Conservation (phyloP, 768 basidiomycete genomes). For the Podaxis pistillaris region DNA sequence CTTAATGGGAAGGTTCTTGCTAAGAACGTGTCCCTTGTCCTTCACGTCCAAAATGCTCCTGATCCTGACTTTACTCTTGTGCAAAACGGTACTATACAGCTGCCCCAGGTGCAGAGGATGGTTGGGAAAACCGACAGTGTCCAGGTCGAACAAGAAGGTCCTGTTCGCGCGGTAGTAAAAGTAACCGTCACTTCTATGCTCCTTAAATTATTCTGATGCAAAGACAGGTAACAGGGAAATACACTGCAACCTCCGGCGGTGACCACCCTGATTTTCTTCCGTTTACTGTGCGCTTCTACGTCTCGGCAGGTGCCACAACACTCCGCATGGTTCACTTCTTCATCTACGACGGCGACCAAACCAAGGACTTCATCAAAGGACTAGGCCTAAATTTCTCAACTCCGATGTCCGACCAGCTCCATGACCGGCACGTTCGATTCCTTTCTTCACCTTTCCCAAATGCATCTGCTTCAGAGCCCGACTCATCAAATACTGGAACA, state of each 20-base stretch:
- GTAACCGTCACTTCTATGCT: conserved; percentile 12
- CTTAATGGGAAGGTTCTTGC: conserved; percentile 28
- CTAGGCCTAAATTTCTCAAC: conserved; percentile 33
- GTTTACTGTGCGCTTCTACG: conserved; percentile 35
- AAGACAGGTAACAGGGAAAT: conserved; percentile 32
- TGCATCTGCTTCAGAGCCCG: conserved; percentile 12
- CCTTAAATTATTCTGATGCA: not conserved
- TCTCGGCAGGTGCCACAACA: conserved; percentile 31
- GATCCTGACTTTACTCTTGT: conserved; percentile 27
- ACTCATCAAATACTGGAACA: not conserved
- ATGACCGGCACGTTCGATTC: conserved; percentile 36
- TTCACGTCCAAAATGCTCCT: conserved; percentile 32
- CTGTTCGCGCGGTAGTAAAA: conserved; percentile 37
- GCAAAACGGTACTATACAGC: conserved; percentile 17
- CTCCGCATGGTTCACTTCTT: conserved; percentile 36
- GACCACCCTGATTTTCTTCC: conserved; percentile 33
- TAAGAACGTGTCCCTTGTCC: conserved; percentile 28
- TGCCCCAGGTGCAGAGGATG: conserved; percentile 14
- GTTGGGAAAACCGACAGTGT: conserved; percentile 28
- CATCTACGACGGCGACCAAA: conserved; percentile 37
- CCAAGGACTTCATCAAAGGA: conserved; percentile 37
- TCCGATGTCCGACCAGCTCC: conserved; percentile 32
- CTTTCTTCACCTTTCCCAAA: conserved; percentile 20
- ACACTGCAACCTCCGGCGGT: conserved; percentile 23
- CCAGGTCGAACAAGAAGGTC: conserved; percentile 33